Evolutionary conservation across 2,329 filamentous ascomycete species (phyloP).

Genomic region (Aspergillus niger): DNA sequence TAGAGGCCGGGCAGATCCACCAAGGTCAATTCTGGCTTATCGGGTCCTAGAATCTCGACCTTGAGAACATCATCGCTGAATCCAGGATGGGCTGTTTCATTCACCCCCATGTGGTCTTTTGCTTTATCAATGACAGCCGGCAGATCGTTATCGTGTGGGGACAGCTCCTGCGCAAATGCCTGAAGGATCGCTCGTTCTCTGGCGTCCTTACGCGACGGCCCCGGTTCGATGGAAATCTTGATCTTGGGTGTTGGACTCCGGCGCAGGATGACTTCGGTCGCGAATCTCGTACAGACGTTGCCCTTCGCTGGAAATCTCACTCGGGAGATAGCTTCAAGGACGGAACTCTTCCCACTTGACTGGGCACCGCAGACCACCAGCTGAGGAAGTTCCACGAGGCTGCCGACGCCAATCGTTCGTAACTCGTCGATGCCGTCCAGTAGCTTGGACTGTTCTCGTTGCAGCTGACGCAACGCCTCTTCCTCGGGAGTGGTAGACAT

Average conservation of each 20-base stretch:
- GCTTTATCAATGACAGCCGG: conserved; percentile 55
- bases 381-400: conserved; percentile 54
- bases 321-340: conserved; percentile 64
- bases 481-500: neutral
- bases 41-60: conserved; percentile 61
- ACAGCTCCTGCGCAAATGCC: conserved; percentile 15
- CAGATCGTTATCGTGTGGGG: conserved; percentile 34
- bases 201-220: conserved; percentile 21
- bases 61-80: conserved; percentile 55
- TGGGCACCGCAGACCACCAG: conserved; percentile 64
- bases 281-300: conserved; percentile 61
- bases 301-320: conserved; percentile 61
- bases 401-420: conserved; percentile 52
- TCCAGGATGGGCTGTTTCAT: conserved; percentile 18
- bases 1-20: conserved; percentile 65
- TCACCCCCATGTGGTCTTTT: conserved; percentile 54
- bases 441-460: conserved; percentile 45
- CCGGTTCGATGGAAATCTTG: conserved; percentile 48
- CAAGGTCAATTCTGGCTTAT: conserved; percentile 61
- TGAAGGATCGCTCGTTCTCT: conserved; percentile 5
- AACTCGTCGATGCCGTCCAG: conserved; percentile 58
- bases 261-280: conserved; percentile 61
- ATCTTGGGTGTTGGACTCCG: conserved; percentile 40
- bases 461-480: conserved; percentile 19
- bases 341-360: conserved; percentile 65